Base-by-base conservation (phyloP, 306 rosid species). In the Rubus parviflorus region DNA sequence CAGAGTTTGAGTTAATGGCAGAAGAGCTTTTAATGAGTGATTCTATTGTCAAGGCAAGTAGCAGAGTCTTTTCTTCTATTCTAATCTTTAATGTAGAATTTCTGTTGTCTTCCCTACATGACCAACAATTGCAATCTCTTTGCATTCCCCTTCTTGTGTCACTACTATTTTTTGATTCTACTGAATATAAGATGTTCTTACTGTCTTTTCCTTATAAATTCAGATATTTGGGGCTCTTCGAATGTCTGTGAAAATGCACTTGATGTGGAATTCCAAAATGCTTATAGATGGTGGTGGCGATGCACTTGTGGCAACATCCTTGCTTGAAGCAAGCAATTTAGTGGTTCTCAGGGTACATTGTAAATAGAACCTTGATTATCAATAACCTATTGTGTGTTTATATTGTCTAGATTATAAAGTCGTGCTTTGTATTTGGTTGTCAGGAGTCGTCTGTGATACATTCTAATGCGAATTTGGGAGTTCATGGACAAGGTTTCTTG, bases 11-110 rank as follows among this genome's bases (percentile, higher is more conserved):
- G 89, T 80, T 95, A 77, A 92, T 92, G 97, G 98, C 98, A 52
- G 98, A 95, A 83, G 98, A 95, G 89, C 98, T 95, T 88, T 81
- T 95, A 80, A 95, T 95, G 98, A 92, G 98, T 75, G 95, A 95
- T 84, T 92, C 97, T 77, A 82, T 81, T 72, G 74, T 95, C 85
- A 90, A 92, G 97, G 98, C 82, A 82, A 88, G 96, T 83, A 62
- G 45, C 73, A 54, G 54, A 76, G n/a, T 47, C 67, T 43, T 51
- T 64, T 42, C 49, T 57, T 41, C 45, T 61, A 23, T 65, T 75
- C 40, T 76, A 63, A 45, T 48, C 64, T 75, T 48, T 45, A 15
- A 9, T 56, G 30, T 45, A 57, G 49, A 19, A 75, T 72, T 79
- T 49, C 56, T 3, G 56, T 61, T 37, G 64, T 73, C 62, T 38